Evolutionary conservation across 495 filamentous ascomycete genomes (phyloP).

Genomic region (Neurospora hispaniola): DNA sequence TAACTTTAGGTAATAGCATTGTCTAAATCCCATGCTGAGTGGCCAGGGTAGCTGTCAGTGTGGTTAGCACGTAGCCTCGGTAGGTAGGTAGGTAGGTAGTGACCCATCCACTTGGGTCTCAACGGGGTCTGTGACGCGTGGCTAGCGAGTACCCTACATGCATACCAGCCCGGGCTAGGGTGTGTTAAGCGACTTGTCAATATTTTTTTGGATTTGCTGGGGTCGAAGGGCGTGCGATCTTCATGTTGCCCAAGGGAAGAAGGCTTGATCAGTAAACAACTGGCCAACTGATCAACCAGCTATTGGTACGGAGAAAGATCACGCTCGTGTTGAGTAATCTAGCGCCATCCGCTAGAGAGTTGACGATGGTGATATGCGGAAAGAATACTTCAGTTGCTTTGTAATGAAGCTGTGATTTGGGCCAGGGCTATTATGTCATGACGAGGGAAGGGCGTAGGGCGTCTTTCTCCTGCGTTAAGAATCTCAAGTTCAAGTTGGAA

Average conservation of each 20-base stretch:
- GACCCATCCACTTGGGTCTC: neutral
- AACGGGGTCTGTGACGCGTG: neutral
- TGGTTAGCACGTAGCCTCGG: neutral
- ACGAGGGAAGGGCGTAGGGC: neutral
- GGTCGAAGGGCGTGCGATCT: neutral
- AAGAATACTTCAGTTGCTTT: neutral
- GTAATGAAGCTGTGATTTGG: neutral
- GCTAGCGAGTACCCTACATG: neutral
- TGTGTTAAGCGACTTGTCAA: neutral
- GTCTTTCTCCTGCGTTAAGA: neutral
- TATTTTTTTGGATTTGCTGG: neutral
- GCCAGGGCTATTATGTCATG: neutral
- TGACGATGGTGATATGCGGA: neutral
- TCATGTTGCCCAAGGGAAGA: neutral
- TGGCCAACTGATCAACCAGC: neutral
- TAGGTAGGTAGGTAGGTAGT: too few relatives aligned
- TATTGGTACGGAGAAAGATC: neutral
- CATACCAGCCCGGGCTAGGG: neutral
- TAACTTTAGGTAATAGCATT: neutral
- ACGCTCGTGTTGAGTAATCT: neutral
- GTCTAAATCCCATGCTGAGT: neutral
- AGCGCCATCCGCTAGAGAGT: neutral
- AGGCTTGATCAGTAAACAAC: neutral
- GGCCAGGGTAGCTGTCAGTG: neutral
- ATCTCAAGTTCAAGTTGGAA: neutral